Base-by-base conservation (phyloP, 805 yeast species). In the Brettanomyces custersianus region DNA sequence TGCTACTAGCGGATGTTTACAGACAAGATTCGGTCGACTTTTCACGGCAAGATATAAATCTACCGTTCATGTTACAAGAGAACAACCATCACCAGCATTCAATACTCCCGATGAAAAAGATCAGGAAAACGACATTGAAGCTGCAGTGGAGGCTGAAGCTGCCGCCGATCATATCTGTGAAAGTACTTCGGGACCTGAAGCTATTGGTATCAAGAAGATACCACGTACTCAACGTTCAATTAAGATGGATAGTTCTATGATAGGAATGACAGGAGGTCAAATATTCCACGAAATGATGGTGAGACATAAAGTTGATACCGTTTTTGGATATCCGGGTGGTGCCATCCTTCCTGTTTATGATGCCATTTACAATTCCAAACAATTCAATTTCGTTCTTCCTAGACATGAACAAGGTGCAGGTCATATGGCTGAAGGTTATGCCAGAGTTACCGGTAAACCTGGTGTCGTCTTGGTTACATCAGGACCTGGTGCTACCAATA, bases 321-420 rank as follows among this genome's bases (percentile, higher is more conserved):
- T 92, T 33, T 92, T 90, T 59, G 98, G 98, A 29, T 92, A 92
- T 66, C 94, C 98, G 37, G 98, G 98, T 54, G 98, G 98, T 59
- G 98, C 98, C 47, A 92, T 92, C 53, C 71, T 92, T 52, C 97
- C 98, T 11, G 98, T 92, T 19, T 92, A 82, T 56, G 98, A 92
- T 58, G 97, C 97, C 47, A 92, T 92, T 49, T 84, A 81, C 69
- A 82, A 90, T 66, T 83, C 95, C 16, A 77, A 80, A 39, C 75
- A 82, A 53, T 90, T 92, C 70, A 76, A 80, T 48, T 92, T 92
- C 56, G 84, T 92, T 38, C 67, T 92, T 45, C 98, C 98, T 33
- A 75, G 94, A 52, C 97, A 92, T 60, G 98, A 92, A 63, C 98
- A 92, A 65, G 98, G 98, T 59, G 98, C 97, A 13, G 98, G 98